Base-by-base conservation (phyloP, 2,329 filamentous ascomycete species). In the Lanzia echinophila region DNA sequence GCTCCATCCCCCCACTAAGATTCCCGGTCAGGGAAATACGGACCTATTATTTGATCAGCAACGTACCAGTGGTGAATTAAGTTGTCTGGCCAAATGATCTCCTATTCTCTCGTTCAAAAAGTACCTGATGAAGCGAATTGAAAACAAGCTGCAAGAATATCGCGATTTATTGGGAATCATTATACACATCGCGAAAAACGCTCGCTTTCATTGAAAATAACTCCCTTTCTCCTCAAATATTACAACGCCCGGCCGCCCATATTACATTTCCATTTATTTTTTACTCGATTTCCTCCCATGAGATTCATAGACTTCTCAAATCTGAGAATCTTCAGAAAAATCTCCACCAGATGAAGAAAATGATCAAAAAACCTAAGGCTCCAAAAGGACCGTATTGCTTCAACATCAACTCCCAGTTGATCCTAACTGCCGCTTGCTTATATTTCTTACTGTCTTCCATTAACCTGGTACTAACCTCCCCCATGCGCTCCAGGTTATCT, bases 321-420 rank as follows among this genome's bases (percentile, higher is more conserved):
- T 19, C 5, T 20, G 8, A 47, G 13, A 39, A 31, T 42, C 19
- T 48, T 71, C 70, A 96, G 71, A 96, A 95, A 75, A 97, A 96
- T 59, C 90, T 83, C 87, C 90, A 92, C 79, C 87, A 95, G 58
- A 97, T 73, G 71, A 97, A 90, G 59, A 96, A 70, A 51, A 97
- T 69, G 57, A 97, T 84, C 59, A 97, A 83, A 55, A 96, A 76
- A 2, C 80, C 90, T 55, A 97, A 75, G 2, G 79, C 89, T 28
- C 81, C 92, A 71, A 97, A 84, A 3, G 94, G 94, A 1, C 90
- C 94, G 68, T 97, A 99, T 82, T 96, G 92, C 78, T 96, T 96
- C 58, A 97, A 62, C 69, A 99, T 75, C 69, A 97, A 74, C 71
- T 99, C 92, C 95, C 94, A 99, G 71, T 99, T 99, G 71, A 99